These are phyloP conservation scores for Olyra latifolia DNA, from an alignment of 176 grass and related monocot species.

Conservation along the genomic window DNA sequence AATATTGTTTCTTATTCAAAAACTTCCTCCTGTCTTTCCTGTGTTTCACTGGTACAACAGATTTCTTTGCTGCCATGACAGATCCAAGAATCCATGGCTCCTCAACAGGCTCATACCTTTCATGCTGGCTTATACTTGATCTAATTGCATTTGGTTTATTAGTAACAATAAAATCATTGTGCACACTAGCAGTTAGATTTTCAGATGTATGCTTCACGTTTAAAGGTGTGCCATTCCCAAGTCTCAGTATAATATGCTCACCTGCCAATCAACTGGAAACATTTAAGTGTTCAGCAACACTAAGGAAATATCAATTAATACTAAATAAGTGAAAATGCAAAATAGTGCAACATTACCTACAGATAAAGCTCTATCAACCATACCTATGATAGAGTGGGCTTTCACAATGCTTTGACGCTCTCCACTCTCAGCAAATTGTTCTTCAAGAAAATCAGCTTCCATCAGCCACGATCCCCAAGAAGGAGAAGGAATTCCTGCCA, in stretches of 20 bases:
- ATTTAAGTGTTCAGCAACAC: conserved; percentile 88
- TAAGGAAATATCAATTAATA: conserved; percentile 34
- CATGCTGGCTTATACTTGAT: conserved; percentile 28
- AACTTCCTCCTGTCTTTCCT: conserved; percentile 34
- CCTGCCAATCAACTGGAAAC: conserved; percentile 92
- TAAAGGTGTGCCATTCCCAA: conserved; percentile 59
- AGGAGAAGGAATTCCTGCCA: conserved; percentile 50
- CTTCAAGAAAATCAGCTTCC: conserved; percentile 43
- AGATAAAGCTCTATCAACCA: conserved; percentile 32
- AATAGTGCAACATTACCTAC: conserved; percentile 56
- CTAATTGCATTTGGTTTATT: conserved; percentile 24
- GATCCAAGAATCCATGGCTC: conserved; percentile 86
- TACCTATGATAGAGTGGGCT: conserved; percentile 31
- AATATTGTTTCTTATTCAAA: conserved; percentile 27
- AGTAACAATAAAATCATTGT: conserved; percentile 34
- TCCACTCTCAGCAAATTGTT: conserved; percentile 31
- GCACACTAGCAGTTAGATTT: conserved; percentile 31
- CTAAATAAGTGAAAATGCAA: conserved; percentile 20
- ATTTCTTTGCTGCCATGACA: conserved; percentile 32
- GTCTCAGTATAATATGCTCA: conserved; percentile 60
- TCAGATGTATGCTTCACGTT: conserved; percentile 37
- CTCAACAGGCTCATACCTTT: conserved; percentile 65
- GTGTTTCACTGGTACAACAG: conserved; percentile 36
- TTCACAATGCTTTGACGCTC: conserved; percentile 21
- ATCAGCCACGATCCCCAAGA: conserved; percentile 87